These are phyloP conservation scores for Colletotrichum coccodes DNA, from an alignment of 2,329 filamentous ascomycete genomes.

Conservation along the genomic window DNA sequence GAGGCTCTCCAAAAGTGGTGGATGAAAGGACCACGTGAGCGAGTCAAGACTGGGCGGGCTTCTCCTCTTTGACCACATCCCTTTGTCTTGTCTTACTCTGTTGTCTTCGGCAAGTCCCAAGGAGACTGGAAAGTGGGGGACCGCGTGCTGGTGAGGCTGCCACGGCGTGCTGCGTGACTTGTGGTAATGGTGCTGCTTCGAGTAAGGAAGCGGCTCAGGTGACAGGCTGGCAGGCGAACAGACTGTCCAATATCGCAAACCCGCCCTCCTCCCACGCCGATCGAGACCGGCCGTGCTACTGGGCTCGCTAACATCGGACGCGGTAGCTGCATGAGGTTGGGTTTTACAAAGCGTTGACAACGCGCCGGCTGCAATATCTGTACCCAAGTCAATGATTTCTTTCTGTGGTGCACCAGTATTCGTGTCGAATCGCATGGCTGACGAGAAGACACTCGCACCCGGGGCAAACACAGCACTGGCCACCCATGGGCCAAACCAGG, in stretches of 20 bases:
- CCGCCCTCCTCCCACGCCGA: conserved; percentile 21
- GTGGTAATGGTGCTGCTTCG: conserved; percentile 7
- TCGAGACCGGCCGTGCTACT: conserved; percentile 9
- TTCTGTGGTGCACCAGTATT: conserved; percentile 7
- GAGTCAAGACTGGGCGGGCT: conserved; percentile 25
- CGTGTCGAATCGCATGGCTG: conserved; percentile 4
- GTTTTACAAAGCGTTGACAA: conserved; percentile 13
- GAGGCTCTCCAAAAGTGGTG: conserved; percentile 1
- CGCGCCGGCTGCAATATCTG: conserved; percentile 12
- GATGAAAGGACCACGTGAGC: conserved; percentile 23
- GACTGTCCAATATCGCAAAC: conserved; percentile 2
- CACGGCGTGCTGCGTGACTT: conserved; percentile 17
- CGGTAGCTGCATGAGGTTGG: conserved; percentile 28
- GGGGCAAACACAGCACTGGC: conserved; percentile 6
- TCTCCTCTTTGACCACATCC: conserved; percentile 8
- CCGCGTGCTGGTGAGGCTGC: conserved; percentile 18
- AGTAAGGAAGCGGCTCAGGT: conserved; percentile 23
- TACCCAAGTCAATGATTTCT: not conserved
- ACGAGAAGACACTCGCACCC: conserved; percentile 6
- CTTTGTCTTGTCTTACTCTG: conserved; percentile 1
- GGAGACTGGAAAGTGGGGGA: conserved; percentile 1
- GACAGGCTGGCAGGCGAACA: conserved; percentile 12
- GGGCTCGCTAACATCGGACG: conserved; percentile 24
- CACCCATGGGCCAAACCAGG: conserved; percentile 6
- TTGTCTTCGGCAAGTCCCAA: not conserved